Evolutionary conservation across 257 asterid genomes (phyloP).

Genomic region (Eucommia ulmoides): DNA sequence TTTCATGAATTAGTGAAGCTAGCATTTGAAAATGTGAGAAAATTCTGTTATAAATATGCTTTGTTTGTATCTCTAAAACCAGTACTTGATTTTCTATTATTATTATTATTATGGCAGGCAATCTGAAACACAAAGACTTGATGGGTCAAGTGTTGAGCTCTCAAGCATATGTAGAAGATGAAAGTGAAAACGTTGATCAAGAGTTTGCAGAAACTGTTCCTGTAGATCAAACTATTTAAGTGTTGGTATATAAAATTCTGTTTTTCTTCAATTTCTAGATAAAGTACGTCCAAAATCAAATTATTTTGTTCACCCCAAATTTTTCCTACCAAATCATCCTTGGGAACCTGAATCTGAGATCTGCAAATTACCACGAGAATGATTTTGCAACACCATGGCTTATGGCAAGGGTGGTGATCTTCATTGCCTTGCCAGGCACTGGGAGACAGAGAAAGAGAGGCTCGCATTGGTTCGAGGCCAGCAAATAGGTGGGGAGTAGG

Average conservation of each 20-base stretch:
- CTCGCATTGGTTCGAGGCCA: no score
- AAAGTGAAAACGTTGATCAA: constrained; percentile 21
- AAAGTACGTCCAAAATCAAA: neutral
- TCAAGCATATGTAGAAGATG: constrained; percentile 62
- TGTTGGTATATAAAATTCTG: constrained; percentile 3
- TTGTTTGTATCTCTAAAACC: no score
- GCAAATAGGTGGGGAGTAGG: no score
- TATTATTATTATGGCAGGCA: constrained; percentile 39
- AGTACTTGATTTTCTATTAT: neutral
- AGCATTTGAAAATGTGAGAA: neutral
- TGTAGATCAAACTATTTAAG: constrained; percentile 21
- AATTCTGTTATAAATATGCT: no score
- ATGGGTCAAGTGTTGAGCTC: constrained; percentile 79
- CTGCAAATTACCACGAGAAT: no score
- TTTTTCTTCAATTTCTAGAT: no score
- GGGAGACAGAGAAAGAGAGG: no score
- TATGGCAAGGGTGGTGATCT: no score
- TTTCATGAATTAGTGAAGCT: constrained; percentile 1
- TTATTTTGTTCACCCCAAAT: neutral
- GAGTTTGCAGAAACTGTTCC: constrained; percentile 18
- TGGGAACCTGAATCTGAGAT: no score
- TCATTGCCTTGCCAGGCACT: no score
- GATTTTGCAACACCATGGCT: no score
- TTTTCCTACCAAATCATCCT: no score
- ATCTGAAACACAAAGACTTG: constrained; percentile 78